Percentiles rank a stretch among this genome's conserved stretches.
These are phyloP conservation scores for Nicotiana undulata DNA, from an alignment of 257 asterid genomes.

Conservation along the genomic window DNA sequence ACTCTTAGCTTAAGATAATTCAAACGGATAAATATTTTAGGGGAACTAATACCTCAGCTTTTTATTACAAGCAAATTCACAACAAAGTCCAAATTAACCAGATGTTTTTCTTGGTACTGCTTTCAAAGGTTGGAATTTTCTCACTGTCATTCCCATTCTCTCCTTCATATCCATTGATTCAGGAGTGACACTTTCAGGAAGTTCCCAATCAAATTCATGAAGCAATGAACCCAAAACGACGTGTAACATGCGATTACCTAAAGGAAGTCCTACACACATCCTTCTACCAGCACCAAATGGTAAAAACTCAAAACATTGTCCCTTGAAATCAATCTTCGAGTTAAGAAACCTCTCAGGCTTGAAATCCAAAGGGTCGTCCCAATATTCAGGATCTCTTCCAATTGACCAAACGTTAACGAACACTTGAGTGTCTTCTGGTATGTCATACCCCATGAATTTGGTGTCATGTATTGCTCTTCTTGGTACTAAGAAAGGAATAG, in stretches of 20 bases:
- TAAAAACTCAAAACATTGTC: conserved; percentile 44
- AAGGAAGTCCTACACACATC: conserved; percentile 48
- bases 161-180: conserved; percentile 28
- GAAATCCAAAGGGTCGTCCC: conserved; percentile 47
- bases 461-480: conserved; percentile 39
- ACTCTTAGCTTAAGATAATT: neutral
- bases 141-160: conserved; percentile 21
- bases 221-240: conserved; percentile 23
- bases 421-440: conserved; percentile 45
- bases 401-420: conserved; percentile 49
- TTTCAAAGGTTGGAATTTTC: conserved; percentile 20
- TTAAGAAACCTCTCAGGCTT: conserved; percentile 45
- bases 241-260: conserved; percentile 52
- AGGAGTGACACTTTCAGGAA: conserved; percentile 1
- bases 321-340: conserved; percentile 41
- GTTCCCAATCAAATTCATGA: conserved; percentile 29
- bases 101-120: conserved; percentile 23
- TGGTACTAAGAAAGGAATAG: conserved; percentile 45
- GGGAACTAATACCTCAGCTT: neutral
- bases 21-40: neutral
- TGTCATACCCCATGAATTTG: conserved; percentile 34
- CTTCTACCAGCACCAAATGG: conserved; percentile 63
- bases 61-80: neutral
- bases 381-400: conserved; percentile 45
- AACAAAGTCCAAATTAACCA: neutral